Base-by-base conservation (phyloP, 2,329 filamentous ascomycete species). In the Leptographium procerum region DNA sequence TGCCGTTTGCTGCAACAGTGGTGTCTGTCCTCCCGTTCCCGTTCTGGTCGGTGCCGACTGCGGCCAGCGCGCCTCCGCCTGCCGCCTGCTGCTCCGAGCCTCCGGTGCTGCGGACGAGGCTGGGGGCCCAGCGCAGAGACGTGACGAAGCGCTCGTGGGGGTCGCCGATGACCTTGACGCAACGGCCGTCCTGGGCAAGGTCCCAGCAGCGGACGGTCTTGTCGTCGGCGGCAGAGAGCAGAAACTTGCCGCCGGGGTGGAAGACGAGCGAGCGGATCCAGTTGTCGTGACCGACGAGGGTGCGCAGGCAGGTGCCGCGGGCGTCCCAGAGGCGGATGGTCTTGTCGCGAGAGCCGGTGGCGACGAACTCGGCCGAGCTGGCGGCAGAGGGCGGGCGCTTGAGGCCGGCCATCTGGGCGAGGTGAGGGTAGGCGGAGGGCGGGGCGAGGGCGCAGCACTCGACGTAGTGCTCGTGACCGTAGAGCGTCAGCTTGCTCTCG, bases 161-260 rank as follows among this genome's bases (percentile, higher is more conserved):
- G 62, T 90, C 88, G 43, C 80, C 78, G 19, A 97, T 75, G 0
- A 84, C 85, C 71, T 92, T 92, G 64, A 96, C 90, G 66, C 90
- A 92, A 67, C 91, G 91, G 48, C 89, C 89, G 69, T 95, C 91
- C 69, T 97, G 92, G 29, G 82, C 81, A 29, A 97, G 75, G 73
- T 97, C 92, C 92, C 92, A 97, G 75, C 91, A 96, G 58, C 91
- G 81, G 60, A 97, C 78, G 5, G 89, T 91, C 75, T 94, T 95
- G 74, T 97, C 92, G 69, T 97, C 92, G 19, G 87, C 82, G 24
- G 88, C 89, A 8, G 87, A 91, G 7, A 97, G 74, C 1, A 97
- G 79, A 67, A 94, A 96, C 71, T 92, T 95, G 50, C 92, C 92
- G 10, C 89, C 88, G 0, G 92, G 92, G 66, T 96, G 92, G 70